Conservation (phyloP, 371 early-diverging fungal species). For the Mucor indicus region DNA sequence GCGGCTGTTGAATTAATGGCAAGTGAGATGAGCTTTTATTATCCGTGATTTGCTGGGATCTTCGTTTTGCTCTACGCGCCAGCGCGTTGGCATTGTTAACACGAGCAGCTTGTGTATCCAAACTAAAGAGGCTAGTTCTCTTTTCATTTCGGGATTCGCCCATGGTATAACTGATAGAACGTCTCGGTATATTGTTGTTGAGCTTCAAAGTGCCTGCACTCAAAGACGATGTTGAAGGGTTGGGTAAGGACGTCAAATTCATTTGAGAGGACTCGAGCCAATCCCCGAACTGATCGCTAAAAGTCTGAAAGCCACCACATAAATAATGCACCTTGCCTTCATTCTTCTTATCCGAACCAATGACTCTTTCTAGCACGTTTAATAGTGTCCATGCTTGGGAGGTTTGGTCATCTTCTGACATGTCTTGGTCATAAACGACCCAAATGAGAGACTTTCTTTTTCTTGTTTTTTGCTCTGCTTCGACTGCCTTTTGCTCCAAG, state of each 20-base stretch:
- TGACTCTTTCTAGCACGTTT: slow-evolving; percentile 49
- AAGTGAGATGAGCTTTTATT: too few relatives aligned
- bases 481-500: slow-evolving; percentile 25
- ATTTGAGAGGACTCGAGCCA: slow-evolving; percentile 3
- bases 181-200: slow-evolving; percentile 25
- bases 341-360: slow-evolving; percentile 12
- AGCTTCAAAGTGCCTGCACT: not conserved
- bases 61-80: slow-evolving; percentile 39
- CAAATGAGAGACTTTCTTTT: slow-evolving; percentile 18
- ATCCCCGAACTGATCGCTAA: slow-evolving; percentile 14
- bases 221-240: not conserved
- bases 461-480: slow-evolving; percentile 12
- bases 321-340: slow-evolving; percentile 29
- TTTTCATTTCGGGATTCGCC: slow-evolving; percentile 30
- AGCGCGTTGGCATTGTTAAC: slow-evolving; percentile 48
- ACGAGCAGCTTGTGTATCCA: slow-evolving; percentile 50
- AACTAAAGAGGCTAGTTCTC: slow-evolving; percentile 44
- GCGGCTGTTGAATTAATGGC: not conserved
- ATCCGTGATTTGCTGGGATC: slow-evolving; percentile 10
- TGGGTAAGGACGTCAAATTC: not conserved
- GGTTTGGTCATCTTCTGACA: slow-evolving; percentile 44
- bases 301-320: slow-evolving; percentile 33
- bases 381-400: slow-evolving; percentile 63
- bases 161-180: slow-evolving; percentile 44
- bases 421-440: slow-evolving; percentile 59